Percentiles rank a stretch among this genome's conserved stretches.
Conservation (phyloP, 73 alveolate species). For the Paramecium primaurelia region DNA sequence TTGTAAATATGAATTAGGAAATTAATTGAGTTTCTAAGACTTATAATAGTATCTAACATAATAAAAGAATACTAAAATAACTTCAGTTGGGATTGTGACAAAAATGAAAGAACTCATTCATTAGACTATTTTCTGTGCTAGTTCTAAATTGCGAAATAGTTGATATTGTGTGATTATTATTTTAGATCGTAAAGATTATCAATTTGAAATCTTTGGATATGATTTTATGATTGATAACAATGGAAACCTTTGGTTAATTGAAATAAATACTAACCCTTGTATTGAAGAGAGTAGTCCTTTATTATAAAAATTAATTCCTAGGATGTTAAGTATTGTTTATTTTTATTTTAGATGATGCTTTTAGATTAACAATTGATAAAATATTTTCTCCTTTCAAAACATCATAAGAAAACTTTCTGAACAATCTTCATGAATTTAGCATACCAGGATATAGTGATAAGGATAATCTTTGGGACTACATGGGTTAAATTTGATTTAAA, state of each 20-base stretch:
- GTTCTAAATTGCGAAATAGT: background rate
- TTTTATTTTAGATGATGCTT: conserved; percentile 13
- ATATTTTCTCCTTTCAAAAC: conserved; percentile 36
- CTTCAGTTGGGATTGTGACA: background rate
- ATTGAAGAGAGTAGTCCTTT: conserved; percentile 54
- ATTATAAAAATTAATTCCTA: conserved; percentile 41
- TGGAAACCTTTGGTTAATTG: conserved; percentile 36
- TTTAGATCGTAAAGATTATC: background rate
- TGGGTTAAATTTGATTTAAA: conserved; percentile 4
- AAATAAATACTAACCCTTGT: conserved; percentile 52
- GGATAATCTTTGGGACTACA: conserved; percentile 7
- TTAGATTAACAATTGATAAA: conserved; percentile 54
- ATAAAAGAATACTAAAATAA: background rate
- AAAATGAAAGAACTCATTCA: conserved; percentile 15
- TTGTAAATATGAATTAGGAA: conserved; percentile 81
- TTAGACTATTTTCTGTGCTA: background rate
- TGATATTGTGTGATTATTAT: background rate
- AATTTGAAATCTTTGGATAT: conserved; percentile 60
- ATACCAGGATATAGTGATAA: conserved; percentile 20
- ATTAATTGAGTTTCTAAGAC: conserved; percentile 61
- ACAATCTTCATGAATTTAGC: background rate
- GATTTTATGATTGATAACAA: conserved; percentile 54
- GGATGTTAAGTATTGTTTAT: background rate
- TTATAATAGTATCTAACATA: conserved; percentile 54
- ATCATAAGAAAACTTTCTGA: background rate